Evolutionary conservation across 148 eudicot species (phyloP).

Genomic region (Arbutus unedo): DNA sequence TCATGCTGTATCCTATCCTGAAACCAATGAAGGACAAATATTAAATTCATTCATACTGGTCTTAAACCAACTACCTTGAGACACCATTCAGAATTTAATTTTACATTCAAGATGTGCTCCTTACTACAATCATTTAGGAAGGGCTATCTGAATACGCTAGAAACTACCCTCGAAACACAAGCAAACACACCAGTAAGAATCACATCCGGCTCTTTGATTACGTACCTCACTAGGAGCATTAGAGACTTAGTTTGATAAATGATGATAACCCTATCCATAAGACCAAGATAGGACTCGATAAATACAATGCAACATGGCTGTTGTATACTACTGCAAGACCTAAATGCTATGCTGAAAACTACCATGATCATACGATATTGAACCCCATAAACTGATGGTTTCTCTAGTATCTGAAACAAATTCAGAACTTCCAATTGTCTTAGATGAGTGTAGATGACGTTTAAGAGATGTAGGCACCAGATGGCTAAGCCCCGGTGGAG

Average conservation of each 20-base stretch:
- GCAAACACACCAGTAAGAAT: neutral
- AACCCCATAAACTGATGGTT: neutral
- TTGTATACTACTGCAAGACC: neutral
- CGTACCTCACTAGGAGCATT: neutral
- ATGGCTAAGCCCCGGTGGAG: neutral
- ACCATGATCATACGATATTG: neutral
- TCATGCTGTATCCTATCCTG: constrained; percentile 98
- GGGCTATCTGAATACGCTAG: neutral
- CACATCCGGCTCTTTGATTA: neutral
- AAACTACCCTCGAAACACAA: neutral
- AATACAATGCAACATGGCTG: neutral
- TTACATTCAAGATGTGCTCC: neutral
- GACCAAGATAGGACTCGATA: neutral
- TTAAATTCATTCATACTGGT: neutral
- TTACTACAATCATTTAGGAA: neutral
- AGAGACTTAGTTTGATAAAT: neutral
- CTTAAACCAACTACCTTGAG: neutral
- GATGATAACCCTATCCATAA: neutral
- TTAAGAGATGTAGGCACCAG: neutral
- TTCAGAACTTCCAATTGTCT: neutral
- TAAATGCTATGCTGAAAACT: neutral
- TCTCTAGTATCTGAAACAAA: neutral
- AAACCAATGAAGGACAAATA: constrained; percentile 20
- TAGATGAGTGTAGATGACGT: neutral
- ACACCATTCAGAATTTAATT: neutral